Percentiles rank a stretch among this genome's conserved stretches.
phyloP scores from a whole-genome alignment of 495 filamentous ascomycete species.

The Neurospora sp. region DNA sequence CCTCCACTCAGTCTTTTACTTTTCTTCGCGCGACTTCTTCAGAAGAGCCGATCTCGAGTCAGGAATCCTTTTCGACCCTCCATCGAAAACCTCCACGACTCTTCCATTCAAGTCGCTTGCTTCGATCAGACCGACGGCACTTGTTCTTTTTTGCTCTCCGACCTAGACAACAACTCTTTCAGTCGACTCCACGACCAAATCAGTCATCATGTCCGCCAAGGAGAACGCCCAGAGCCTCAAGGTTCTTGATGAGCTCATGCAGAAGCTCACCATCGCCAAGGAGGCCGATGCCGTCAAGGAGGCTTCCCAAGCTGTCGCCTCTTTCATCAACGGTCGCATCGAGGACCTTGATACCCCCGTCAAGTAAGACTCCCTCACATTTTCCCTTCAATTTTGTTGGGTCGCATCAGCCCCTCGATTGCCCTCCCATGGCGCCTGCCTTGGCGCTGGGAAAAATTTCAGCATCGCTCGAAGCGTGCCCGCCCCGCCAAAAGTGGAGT shows the following conservation, averaged over 20 bases:
- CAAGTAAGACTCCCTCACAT: conserved; percentile 25
- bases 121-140: conserved; percentile 20
- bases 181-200: conserved; percentile 5
- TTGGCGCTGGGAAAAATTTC: neutral
- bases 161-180: neutral
- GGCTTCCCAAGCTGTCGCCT: conserved; percentile 32
- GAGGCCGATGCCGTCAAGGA: conserved; percentile 41
- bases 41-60: conserved; percentile 28
- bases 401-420: neutral
- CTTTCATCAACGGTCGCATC: conserved; percentile 44
- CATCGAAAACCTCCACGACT: conserved; percentile 29
- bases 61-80: conserved; percentile 26
- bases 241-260: conserved; percentile 43
- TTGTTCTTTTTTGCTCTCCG: conserved; percentile 14
- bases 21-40: conserved; percentile 16
- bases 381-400: neutral
- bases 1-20: conserved; percentile 25
- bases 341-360: conserved; percentile 40
- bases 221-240: conserved; percentile 42
- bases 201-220: conserved; percentile 23
- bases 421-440: neutral
- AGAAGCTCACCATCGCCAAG: conserved; percentile 43
- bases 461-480: neutral
- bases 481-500: neutral
- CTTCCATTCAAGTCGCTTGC: conserved; percentile 5